Base-by-base conservation (phyloP, 106 monocot genomes). In the Narthecium ossifragum region DNA sequence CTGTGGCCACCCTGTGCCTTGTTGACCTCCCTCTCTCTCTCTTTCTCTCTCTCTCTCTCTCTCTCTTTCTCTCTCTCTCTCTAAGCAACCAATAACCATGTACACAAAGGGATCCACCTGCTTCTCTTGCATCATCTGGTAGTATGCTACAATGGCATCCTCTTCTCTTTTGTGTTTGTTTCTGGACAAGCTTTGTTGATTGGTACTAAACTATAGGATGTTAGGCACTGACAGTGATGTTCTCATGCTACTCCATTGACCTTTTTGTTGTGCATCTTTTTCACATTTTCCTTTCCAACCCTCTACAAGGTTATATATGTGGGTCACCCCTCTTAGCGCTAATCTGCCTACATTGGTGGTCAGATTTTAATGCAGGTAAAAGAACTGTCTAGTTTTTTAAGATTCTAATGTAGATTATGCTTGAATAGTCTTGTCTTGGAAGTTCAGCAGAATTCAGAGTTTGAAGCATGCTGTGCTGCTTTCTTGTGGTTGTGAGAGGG, bases 191-290 rank as follows among this genome's bases (percentile, higher is more conserved):
- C 17, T 13, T 43, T 18, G 18, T 17, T 43, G 3, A 43, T 13
- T 43, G 43, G 17, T 13, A 43, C 18, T 43, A 43, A 17, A 18
- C 18, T 43, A 17, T 10, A 17, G 43, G 3, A 0, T 43, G 4
- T 43, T 43, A 31, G 28, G 56, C 56, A 57, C 56, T 57, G 3
- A 33, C 56, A 57, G 20, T 57, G 56, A 57, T 57, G 56, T 32
- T 33, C 32, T 51, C 50, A 18, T 23, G 22, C 48, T 49, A 21
- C 13, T 29, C 23, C 53, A 28, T 2, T 27, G 13, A 13, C 57
- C n/a, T n/a, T n/a, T n/a, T n/a, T n/a, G n/a, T n/a, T n/a, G n/a
- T n/a, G n/a, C n/a, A n/a, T n/a, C n/a, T 34, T 34, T 37, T 18
- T 9, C 29, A 10, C 57, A 53, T 49, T 53, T 30, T 30, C 29